phyloP scores from a whole-genome alignment of 23 red algal genomes.

The Gracilaria domingensis region DNA sequence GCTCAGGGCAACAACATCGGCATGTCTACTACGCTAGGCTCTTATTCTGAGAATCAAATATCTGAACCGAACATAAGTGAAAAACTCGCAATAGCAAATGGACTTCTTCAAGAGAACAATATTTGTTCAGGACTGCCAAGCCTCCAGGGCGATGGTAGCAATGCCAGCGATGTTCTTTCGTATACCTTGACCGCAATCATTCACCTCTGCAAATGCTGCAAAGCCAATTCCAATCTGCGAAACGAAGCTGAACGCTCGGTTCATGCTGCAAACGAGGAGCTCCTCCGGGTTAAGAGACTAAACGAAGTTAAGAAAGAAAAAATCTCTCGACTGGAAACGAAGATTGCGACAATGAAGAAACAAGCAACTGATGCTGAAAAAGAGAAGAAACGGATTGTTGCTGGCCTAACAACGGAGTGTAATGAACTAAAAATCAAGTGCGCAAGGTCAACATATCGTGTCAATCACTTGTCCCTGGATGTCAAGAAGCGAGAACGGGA shows the following conservation, averaged over 20 bases:
- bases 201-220: conserved; percentile 54
- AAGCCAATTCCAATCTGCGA: conserved; percentile 53
- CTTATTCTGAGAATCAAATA: background rate
- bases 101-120: conserved; percentile 18
- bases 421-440: conserved; percentile 22
- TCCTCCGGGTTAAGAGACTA: conserved; percentile 8
- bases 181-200: conserved; percentile 32
- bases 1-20: background rate
- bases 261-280: conserved; percentile 3
- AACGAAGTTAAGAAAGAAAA: conserved; percentile 38
- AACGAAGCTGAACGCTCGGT: conserved; percentile 34
- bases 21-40: too few species aligned
- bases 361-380: conserved; percentile 2
- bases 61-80: background rate
- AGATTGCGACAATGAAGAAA: conserved; percentile 3
- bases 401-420: conserved; percentile 27
- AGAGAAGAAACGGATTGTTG: conserved; percentile 30
- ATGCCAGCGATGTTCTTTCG: conserved; percentile 22
- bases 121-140: conserved; percentile 33
- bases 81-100: conserved; percentile 1
- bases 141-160: conserved; percentile 17
- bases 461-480: conserved; percentile 47
- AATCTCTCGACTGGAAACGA: background rate
- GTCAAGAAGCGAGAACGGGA: conserved; percentile 54
- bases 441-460: conserved; percentile 18